Percentiles rank a stretch among this genome's conserved stretches.
These are phyloP conservation scores for Eruca vesicaria DNA, from an alignment of 441 rosid species.

Conservation along the genomic window DNA sequence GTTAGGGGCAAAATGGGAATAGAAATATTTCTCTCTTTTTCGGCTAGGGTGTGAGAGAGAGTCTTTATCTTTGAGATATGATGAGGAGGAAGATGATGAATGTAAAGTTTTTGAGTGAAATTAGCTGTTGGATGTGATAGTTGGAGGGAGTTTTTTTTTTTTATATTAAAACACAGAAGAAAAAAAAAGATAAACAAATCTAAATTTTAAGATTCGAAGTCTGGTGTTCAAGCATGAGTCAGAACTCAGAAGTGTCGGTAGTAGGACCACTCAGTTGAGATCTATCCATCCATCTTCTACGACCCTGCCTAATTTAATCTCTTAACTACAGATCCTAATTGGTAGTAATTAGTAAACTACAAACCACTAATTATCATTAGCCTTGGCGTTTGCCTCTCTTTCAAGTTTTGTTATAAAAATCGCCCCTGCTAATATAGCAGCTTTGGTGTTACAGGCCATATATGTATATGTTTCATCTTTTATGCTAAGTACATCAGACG, in stretches of 20 bases:
- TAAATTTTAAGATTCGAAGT: constrained; percentile 29
- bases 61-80: constrained; percentile 40
- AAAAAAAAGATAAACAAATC: background rate
- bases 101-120: constrained; percentile 21
- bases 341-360: background rate
- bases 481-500: background rate
- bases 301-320: constrained; percentile 7
- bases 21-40: constrained; percentile 1
- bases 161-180: background rate
- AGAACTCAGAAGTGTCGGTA: constrained; percentile 63
- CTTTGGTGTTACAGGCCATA: background rate
- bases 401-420: background rate
- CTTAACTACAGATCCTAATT: background rate
- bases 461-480: background rate
- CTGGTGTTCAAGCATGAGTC: constrained; percentile 32
- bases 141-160: constrained; percentile 32
- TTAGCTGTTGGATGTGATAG: constrained; percentile 46
- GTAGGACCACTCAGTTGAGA: constrained; percentile 43
- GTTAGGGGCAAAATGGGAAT: background rate
- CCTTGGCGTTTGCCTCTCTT: background rate
- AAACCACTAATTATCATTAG: background rate
- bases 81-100: constrained; percentile 5
- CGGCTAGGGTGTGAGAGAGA: constrained; percentile 22
- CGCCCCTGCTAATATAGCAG: background rate
- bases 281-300: constrained; percentile 21